Evolutionary conservation across 768 basidiomycete genomes (phyloP).

Genomic region (Botryobasidium botryosum): DNA sequence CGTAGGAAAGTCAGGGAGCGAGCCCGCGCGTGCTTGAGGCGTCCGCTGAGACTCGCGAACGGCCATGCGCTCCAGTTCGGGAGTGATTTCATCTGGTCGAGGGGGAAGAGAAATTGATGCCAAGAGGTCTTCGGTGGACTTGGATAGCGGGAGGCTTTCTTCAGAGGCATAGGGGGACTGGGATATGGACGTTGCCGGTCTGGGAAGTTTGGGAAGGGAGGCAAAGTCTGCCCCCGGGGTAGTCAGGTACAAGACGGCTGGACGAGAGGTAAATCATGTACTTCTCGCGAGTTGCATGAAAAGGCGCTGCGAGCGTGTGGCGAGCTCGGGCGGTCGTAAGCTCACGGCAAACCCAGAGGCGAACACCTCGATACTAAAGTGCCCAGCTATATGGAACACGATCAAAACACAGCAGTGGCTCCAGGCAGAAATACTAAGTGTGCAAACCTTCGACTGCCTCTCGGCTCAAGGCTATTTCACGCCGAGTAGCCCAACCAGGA

Average conservation of each 20-base stretch:
- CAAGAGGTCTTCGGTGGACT: constrained; percentile 35
- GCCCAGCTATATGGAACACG: background rate
- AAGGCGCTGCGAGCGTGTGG: constrained; percentile 57
- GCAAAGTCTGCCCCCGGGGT: background rate
- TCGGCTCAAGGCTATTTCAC: constrained; percentile 20
- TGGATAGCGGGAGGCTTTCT: constrained; percentile 4
- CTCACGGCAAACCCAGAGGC: constrained; percentile 63
- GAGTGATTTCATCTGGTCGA: constrained; percentile 39
- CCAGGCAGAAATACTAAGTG: background rate
- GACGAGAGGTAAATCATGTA: constrained; percentile 18
- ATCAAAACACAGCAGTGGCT: background rate
- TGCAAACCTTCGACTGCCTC: constrained; percentile 13
- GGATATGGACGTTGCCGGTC: background rate
- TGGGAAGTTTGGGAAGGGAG: background rate
- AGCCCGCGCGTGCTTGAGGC: background rate
- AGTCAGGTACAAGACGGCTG: background rate
- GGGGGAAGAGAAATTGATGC: constrained; percentile 34
- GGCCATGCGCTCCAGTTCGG: constrained; percentile 29
- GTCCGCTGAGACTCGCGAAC: background rate
- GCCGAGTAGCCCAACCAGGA: constrained; percentile 64
- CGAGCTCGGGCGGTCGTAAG: constrained; percentile 37
- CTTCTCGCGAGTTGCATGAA: constrained; percentile 67
- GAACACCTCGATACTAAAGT: constrained; percentile 60
- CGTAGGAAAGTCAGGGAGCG: background rate
- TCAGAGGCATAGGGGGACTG: constrained; percentile 36